Conservation (phyloP, 1,139 yeast genomes). For the Yarrowia galli region DNA sequence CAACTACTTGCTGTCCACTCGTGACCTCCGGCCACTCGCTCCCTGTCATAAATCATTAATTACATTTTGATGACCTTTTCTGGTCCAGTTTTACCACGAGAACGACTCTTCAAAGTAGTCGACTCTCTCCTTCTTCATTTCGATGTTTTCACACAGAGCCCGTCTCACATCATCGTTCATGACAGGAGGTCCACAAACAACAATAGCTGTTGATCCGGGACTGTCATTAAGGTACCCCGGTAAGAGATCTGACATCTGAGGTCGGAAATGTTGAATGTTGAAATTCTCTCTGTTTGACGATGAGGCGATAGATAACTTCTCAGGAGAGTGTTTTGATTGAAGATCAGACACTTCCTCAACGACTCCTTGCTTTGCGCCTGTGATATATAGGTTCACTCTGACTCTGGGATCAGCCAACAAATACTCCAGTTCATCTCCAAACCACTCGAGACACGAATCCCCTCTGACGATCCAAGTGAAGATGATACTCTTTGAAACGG, state of each 20-base stretch:
- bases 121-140: constrained; percentile 49
- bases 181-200: constrained; percentile 56
- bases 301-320: background rate
- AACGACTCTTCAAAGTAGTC: constrained; percentile 57
- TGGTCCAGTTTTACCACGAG: constrained; percentile 47
- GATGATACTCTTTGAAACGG: constrained; percentile 9
- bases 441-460: constrained; percentile 32
- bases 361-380: constrained; percentile 43
- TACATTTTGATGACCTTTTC: background rate
- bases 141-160: constrained; percentile 47
- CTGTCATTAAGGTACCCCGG: constrained; percentile 45
- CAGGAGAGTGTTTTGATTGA: constrained; percentile 17
- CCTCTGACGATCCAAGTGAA: constrained; percentile 36
- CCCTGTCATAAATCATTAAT: too few species aligned
- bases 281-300: background rate
- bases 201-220: constrained; percentile 50
- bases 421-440: constrained; percentile 20
- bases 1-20: too few species aligned
- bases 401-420: constrained; percentile 8
- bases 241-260: constrained; percentile 46
- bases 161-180: constrained; percentile 54
- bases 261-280: constrained; percentile 2
- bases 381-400: constrained; percentile 21
- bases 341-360: background rate
- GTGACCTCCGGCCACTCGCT: too few species aligned